Base-by-base conservation (phyloP, 2,329 filamentous ascomycete genomes). In the Phialophora chinensis region DNA sequence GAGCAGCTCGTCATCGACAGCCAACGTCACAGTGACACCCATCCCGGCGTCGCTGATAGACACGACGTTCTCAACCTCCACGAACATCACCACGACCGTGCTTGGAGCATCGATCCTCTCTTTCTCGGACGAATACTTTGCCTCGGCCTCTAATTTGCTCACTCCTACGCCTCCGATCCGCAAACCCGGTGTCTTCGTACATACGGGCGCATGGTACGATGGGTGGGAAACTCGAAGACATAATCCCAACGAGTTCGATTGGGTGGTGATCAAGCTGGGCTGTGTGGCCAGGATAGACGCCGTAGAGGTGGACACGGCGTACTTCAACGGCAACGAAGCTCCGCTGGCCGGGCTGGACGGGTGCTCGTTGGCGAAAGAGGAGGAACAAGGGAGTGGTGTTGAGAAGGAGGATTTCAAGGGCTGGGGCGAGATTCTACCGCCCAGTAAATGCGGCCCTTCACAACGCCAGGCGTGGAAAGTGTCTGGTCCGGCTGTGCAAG, bases 191-290 rank as follows among this genome's bases (percentile, higher is more conserved):
- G 81, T 86, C 72, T 88, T 87, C 76, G 81, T 84, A 49, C 83
- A 86, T 74, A 82, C 85, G 3, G 86, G 86, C 65, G 86, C 85
- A 56, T 88, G 86, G 86, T 88, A 87, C 73, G 86, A 88, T 74
- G 86, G 86, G 20, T 88, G 86, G 86, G 86, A 89, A 70, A 88
- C 86, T 4, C 80, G 86, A 5, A 80, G 86, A 29, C 86, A 88
- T 77, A 89, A 89, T 73, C 76, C 81, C 0, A 80, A 82, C 47
- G 80, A 82, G 11, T 86, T 82, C 68, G 86, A 89, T 76, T 88
- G 84, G 84, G 86, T 85, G 0, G 82, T 88, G 6, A 80, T 88
- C 66, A 80, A 84, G 53, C 80, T 88, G 0, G 69, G 69, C 2
- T 65, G 61, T 27, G 67, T 69, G 38, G 81, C 76, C 8, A 64